Conservation (phyloP, 345 rosid genomes). For the Brassica cretica region DNA sequence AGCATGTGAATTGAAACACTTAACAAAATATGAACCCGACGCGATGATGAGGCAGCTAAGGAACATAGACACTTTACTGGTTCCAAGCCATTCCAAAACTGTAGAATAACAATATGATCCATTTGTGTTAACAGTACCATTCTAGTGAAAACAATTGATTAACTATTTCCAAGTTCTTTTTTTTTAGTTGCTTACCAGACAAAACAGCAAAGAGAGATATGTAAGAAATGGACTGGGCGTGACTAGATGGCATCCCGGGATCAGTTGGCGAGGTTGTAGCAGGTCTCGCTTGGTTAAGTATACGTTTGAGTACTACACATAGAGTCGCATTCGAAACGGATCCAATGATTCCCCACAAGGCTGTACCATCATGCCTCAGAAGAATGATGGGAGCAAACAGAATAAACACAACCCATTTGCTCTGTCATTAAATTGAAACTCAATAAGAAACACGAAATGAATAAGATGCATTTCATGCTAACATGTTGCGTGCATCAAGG, state of each 20-base stretch:
- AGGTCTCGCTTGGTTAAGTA: slow-evolving; percentile 78
- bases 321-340: slow-evolving; percentile 54
- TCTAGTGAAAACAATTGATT: not conserved
- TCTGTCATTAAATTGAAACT: slow-evolving; percentile 43
- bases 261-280: slow-evolving; percentile 54
- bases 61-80: slow-evolving; percentile 41
- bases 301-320: slow-evolving; percentile 53
- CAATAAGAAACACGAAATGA: slow-evolving; percentile 4
- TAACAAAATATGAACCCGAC: slow-evolving; percentile 59
- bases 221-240: slow-evolving; percentile 79
- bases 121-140: not conserved
- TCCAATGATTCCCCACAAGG: slow-evolving; percentile 74
- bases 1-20: slow-evolving; percentile 25
- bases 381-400: slow-evolving; percentile 52
- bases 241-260: slow-evolving; percentile 97
- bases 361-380: slow-evolving; percentile 64
- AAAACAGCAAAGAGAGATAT: slow-evolving; percentile 46
- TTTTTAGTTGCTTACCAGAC: slow-evolving; percentile 49
- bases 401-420: slow-evolving; percentile 74
- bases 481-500: slow-evolving; percentile 10
- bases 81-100: slow-evolving; percentile 59
- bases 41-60: slow-evolving; percentile 46
- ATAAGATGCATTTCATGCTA: not conserved
- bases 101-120: slow-evolving; percentile 16
- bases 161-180: not conserved